Conservation (phyloP, 371 early-diverging fungal species). For the Mucor sp. region DNA sequence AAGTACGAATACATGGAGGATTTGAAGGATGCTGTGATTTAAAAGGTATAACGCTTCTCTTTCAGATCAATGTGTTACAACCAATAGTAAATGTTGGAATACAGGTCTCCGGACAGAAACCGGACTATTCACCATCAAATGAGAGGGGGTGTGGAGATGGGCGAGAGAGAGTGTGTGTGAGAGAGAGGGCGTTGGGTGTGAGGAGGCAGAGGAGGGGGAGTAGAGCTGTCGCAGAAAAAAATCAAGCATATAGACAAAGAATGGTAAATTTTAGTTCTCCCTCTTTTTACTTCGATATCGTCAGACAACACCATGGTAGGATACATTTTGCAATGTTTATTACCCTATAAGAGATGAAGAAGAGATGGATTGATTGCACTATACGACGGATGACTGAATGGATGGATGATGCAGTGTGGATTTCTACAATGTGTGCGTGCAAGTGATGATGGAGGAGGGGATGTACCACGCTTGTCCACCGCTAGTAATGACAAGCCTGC, state of each 20-base stretch:
- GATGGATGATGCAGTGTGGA: slow-evolving; percentile 6
- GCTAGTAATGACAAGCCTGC: background rate
- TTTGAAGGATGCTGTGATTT: too few species aligned
- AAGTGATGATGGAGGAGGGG: background rate
- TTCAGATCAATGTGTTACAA: background rate
- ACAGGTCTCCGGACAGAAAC: background rate
- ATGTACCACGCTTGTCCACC: background rate
- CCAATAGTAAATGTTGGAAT: background rate
- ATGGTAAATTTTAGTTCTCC: slow-evolving; percentile 12
- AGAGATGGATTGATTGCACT: slow-evolving; percentile 1
- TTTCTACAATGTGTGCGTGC: background rate
- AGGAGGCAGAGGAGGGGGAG: background rate
- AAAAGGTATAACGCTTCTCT: too few species aligned
- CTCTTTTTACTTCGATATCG: slow-evolving; percentile 27
- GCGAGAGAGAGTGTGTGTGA: too few species aligned
- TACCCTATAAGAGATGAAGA: background rate
- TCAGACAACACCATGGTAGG: slow-evolving; percentile 27
- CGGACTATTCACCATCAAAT: background rate
- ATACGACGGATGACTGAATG: background rate
- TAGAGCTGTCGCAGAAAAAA: slow-evolving; percentile 4
- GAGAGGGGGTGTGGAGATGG: background rate
- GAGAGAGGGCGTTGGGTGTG: too few species aligned
- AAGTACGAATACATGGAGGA: too few species aligned
- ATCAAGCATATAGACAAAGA: slow-evolving; percentile 10
- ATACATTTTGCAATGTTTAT: background rate